Evolutionary conservation across 139 green algal species (phyloP).

Genomic region (Nannochloris sp.): DNA sequence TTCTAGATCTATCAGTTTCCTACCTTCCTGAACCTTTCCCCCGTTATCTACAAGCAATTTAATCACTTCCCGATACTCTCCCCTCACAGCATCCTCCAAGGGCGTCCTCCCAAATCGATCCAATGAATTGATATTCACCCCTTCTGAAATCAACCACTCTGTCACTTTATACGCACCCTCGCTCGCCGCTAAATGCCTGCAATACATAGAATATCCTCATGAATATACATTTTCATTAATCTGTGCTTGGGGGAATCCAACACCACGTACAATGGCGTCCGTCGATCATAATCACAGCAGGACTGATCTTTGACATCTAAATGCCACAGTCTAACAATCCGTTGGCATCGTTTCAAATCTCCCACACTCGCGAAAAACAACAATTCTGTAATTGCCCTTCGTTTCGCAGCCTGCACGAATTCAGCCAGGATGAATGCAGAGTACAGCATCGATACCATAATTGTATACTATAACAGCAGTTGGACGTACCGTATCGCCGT

Average conservation of each 20-base stretch:
- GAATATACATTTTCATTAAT: no score
- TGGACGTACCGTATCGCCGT: slow-evolving; percentile 22
- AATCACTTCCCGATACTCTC: slow-evolving; percentile 66
- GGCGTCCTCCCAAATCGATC: slow-evolving; percentile 76
- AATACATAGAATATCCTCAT: neutral
- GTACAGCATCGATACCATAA: no score
- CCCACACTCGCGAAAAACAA: slow-evolving; percentile 82
- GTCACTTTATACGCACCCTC: slow-evolving; percentile 67
- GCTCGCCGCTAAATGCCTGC: slow-evolving; percentile 69
- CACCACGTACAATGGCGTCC: slow-evolving; percentile 67
- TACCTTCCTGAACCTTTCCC: slow-evolving; percentile 36
- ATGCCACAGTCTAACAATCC: slow-evolving; percentile 60
- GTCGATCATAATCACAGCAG: slow-evolving; percentile 79
- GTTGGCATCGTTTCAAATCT: slow-evolving; percentile 59
- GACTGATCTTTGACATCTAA: slow-evolving; percentile 56
- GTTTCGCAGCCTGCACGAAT: slow-evolving; percentile 56
- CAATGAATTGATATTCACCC: slow-evolving; percentile 52
- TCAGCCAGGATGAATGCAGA: neutral
- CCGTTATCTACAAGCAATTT: slow-evolving; percentile 57
- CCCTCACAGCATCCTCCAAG: slow-evolving; percentile 76
- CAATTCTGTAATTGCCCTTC: slow-evolving; percentile 75
- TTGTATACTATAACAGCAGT: no score
- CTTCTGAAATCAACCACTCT: slow-evolving; percentile 71
- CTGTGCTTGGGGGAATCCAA: no score
- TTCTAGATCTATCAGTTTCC: slow-evolving; percentile 43